Evolutionary conservation across 2,329 filamentous ascomycete species (phyloP), one percentile per base, ranked within the genome.

Genomic region (Cordyceps pruinosa): DNA sequence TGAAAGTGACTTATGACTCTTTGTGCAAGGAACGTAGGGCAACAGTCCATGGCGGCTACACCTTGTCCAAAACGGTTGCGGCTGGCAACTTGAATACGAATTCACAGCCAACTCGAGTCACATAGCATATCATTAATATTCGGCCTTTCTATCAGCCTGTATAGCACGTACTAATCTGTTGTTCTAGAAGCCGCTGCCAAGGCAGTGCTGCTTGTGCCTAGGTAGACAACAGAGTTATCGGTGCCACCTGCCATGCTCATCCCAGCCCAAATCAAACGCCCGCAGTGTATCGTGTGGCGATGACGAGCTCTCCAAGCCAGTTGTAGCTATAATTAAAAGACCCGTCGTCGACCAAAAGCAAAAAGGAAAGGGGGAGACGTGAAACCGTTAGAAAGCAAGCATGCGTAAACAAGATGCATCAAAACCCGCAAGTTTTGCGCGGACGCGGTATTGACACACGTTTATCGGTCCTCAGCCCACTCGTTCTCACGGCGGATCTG

Each of bases 401-500:
- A 50, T 47, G 30, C 42, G 37, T 50, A 42, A 54, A 56, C 19
- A 47, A 39, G 42, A 48, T 48, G 53, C 45, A 56, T 41, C 53
- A 42, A 35, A 32, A 48, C 32, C 42, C 25, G 3, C 21, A 2
- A 28, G 13, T 28, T n/a, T 21, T 12, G 21, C 23, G 44, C 37
- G 37, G 26, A n/a, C 25, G 35, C 5, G 5, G 23, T 15, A 26
- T 28, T 15, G 37, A 25, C n/a, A 25, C n/a, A 25, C 53, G 12
- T 64, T 79, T 80, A 89, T 66, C 86, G 84, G 65, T 94, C 89
- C 79, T 94, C 89, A 46, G 89, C 89, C 89, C 89, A 94, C 75
- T 94, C 89, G 71, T 94, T 94, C 79, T 94, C 89, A 4, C 89
- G 84, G 58, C 89, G 87, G 62, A 94, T 99, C 81, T 99, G 94